A percentile compares a stretch with the other conserved stretches of the same genome.
phyloP scores from a whole-genome alignment of 768 basidiomycete species.

The Tricholoma hemisulphureum region DNA sequence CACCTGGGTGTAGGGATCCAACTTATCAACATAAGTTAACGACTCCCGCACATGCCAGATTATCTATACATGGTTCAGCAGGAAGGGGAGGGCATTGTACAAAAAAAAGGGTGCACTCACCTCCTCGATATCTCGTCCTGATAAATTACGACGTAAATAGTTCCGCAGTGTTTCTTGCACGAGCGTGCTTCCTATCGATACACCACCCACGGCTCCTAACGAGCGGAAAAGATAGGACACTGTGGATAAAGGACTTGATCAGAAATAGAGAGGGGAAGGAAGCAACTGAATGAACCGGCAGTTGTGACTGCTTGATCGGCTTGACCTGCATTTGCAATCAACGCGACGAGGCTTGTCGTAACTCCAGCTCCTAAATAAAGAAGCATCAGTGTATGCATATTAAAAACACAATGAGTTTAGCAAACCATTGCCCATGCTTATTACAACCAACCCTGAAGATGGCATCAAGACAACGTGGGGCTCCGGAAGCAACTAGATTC shows the following conservation, averaged over 20 bases:
- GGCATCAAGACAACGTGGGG: background rate
- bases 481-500: slow-evolving; percentile 5
- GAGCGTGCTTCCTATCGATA: slow-evolving; percentile 57
- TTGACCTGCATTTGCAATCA: slow-evolving; percentile 62
- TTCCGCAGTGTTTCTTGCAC: slow-evolving; percentile 50
- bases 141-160: slow-evolving; percentile 40
- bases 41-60: slow-evolving; percentile 50
- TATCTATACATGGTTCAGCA: slow-evolving; percentile 32
- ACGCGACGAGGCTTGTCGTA: slow-evolving; percentile 56
- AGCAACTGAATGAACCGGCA: slow-evolving; percentile 40
- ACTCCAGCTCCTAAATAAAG: slow-evolving; percentile 43
- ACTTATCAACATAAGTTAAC: slow-evolving; percentile 43
- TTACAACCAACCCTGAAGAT: slow-evolving; percentile 31
- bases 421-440: slow-evolving; percentile 42
- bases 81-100: background rate
- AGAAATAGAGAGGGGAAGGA: background rate
- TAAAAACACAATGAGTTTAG: background rate
- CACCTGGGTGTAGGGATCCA: slow-evolving; percentile 36
- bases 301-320: slow-evolving; percentile 66
- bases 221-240: slow-evolving; percentile 70
- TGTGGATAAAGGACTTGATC: slow-evolving; percentile 14
- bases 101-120: slow-evolving; percentile 31
- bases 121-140: slow-evolving; percentile 51
- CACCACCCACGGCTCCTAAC: slow-evolving; percentile 54
- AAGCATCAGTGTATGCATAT: background rate